Conservation (phyloP, 352 stramenopile species). For the Phytophthora multivora region DNA sequence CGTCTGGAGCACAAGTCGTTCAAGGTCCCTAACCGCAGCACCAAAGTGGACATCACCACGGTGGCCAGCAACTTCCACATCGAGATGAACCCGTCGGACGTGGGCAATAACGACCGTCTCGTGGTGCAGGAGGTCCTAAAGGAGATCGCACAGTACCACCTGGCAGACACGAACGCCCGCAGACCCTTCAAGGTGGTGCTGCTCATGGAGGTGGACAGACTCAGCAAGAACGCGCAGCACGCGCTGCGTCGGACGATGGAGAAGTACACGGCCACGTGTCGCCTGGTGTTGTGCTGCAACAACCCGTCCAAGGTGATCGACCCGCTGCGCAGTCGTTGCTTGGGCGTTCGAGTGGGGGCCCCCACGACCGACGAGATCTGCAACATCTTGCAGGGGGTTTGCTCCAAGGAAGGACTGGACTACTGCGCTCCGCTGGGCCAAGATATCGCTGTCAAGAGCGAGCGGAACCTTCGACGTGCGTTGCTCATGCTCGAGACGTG, state of each 20-base stretch:
- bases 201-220: slow-evolving; percentile 97
- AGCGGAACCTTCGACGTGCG: slow-evolving; percentile 96
- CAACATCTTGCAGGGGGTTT: slow-evolving; percentile 90
- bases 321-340: slow-evolving; percentile 96
- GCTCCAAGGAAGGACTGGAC: slow-evolving; percentile 90
- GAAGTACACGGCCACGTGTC: slow-evolving; percentile 93
- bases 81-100: slow-evolving; percentile 98
- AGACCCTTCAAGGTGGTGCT: slow-evolving; percentile 94
- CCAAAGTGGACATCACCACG: slow-evolving; percentile 97
- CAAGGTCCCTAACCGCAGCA: slow-evolving; percentile 86
- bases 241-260: slow-evolving; percentile 98
- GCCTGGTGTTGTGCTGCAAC: slow-evolving; percentile 98
- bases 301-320: slow-evolving; percentile 98
- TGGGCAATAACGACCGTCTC: slow-evolving; percentile 95
- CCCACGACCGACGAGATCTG: slow-evolving; percentile 92
- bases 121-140: slow-evolving; percentile 99
- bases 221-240: slow-evolving; percentile 97
- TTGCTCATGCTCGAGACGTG: slow-evolving; percentile 98
- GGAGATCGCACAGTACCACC: slow-evolving; percentile 96
- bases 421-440: slow-evolving; percentile 90
- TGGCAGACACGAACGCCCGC: slow-evolving; percentile 77
- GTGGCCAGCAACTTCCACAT: slow-evolving; percentile 99
- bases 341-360: slow-evolving; percentile 94
- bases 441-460: slow-evolving; percentile 91
- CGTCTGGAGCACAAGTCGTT: slow-evolving; percentile 93